Evolutionary conservation across 768 basidiomycete species (phyloP).

Genomic region (Kwoniella dejecticola): DNA sequence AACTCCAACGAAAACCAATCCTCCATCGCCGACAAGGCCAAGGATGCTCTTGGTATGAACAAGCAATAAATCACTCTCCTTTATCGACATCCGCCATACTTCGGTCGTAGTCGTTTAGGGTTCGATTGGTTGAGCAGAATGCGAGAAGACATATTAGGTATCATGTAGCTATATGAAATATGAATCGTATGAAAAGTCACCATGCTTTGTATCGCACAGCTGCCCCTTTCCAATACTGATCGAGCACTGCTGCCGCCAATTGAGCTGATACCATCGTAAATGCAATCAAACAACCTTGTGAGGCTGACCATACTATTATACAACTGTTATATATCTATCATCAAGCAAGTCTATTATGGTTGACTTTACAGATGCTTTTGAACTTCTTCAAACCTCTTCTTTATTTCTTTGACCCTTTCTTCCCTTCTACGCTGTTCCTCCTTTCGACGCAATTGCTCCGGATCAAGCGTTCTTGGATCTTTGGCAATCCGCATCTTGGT

Average conservation of each 20-base stretch:
- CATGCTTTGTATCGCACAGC: too few species aligned
- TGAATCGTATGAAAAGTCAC: conserved; percentile 14
- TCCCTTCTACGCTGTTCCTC: conserved; percentile 10
- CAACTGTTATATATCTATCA: too few species aligned
- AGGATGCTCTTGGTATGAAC: conserved; percentile 40
- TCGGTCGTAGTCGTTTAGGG: too few species aligned
- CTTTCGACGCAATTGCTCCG: not conserved
- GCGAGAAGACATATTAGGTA: not conserved
- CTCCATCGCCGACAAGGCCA: conserved; percentile 45
- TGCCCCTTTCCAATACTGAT: too few species aligned
- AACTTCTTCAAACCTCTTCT: conserved; percentile 14
- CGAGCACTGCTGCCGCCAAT: too few species aligned
- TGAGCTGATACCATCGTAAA: too few species aligned
- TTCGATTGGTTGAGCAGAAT: too few species aligned
- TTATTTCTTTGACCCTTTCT: conserved; percentile 6
- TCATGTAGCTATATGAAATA: conserved; percentile 19
- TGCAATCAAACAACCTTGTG: too few species aligned
- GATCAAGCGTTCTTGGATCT: not conserved
- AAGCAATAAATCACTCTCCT: conserved; percentile 12
- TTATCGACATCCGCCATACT: too few species aligned
- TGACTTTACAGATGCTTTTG: conserved; percentile 8
- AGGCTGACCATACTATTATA: too few species aligned
- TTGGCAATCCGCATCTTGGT: not conserved
- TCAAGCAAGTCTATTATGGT: too few species aligned
- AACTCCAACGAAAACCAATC: conserved; percentile 51